Conservation (phyloP, 768 basidiomycete species). For the Pulveroboletus sp. region DNA sequence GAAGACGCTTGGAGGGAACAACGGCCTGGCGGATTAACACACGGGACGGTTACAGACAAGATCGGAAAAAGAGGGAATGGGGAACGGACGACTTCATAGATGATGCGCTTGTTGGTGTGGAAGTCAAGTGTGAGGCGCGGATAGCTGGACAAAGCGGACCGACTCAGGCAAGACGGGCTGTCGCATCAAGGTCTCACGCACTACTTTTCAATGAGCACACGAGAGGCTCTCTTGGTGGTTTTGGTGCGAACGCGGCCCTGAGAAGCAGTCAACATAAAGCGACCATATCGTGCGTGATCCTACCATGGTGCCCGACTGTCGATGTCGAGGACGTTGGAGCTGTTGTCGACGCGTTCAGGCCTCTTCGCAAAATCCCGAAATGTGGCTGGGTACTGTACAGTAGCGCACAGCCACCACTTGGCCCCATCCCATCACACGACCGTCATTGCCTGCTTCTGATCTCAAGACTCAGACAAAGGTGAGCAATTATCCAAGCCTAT, state of each 20-base stretch:
- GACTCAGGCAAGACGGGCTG: background rate
- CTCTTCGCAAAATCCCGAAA: constrained; percentile 15
- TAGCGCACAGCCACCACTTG: constrained; percentile 20
- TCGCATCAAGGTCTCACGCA: constrained; percentile 36
- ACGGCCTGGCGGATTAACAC: constrained; percentile 50
- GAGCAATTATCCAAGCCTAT: background rate
- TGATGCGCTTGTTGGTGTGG: constrained; percentile 99
- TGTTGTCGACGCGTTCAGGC: constrained; percentile 12
- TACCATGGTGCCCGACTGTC: constrained; percentile 47
- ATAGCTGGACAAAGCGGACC: constrained; percentile 55
- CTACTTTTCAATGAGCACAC: constrained; percentile 99
- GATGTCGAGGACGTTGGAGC: constrained; percentile 23
- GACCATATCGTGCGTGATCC: constrained; percentile 4
- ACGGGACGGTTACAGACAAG: background rate
- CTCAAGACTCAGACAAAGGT: background rate
- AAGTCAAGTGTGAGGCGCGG: constrained; percentile 98
- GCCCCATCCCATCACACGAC: background rate
- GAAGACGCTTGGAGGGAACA: constrained; percentile 96
- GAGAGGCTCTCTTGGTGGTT: constrained; percentile 98
- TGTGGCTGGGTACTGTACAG: constrained; percentile 30
- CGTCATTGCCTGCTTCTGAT: background rate
- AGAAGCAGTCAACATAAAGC: constrained; percentile 3
- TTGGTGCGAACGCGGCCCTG: constrained; percentile 99
- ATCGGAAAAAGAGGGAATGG: background rate
- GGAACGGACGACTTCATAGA: constrained; percentile 86